Conservation (phyloP, 768 basidiomycete genomes). For the Daedaleopsis nitida region DNA sequence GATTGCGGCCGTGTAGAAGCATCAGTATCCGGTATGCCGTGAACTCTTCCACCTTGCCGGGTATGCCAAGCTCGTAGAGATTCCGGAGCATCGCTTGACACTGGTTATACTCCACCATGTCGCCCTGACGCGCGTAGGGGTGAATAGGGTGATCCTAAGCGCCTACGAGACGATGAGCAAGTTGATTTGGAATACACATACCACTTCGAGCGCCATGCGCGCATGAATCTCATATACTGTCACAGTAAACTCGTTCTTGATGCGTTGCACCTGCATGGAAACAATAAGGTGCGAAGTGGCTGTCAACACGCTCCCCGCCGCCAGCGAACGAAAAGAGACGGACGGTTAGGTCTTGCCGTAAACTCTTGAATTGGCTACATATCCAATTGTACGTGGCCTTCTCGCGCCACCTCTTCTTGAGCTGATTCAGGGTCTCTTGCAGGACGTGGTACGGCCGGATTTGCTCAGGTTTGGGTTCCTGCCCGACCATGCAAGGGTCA, state of each 20-base stretch:
- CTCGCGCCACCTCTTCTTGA: slow-evolving; percentile 88
- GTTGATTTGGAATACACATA: slow-evolving; percentile 38
- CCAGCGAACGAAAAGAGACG: slow-evolving; percentile 36
- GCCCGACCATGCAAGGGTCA: slow-evolving; percentile 6
- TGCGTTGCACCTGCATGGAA: slow-evolving; percentile 83
- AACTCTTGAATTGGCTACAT: slow-evolving; percentile 96
- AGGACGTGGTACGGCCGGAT: slow-evolving; percentile 89
- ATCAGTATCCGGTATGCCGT: slow-evolving; percentile 97
- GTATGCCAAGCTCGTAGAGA: slow-evolving; percentile 91
- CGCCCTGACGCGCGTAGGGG: slow-evolving; percentile 56
- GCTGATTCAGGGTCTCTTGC: slow-evolving; percentile 78
- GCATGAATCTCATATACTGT: slow-evolving; percentile 98
- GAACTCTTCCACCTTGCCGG: slow-evolving; percentile 93
- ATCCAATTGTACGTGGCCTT: slow-evolving; percentile 85
- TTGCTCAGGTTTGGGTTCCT: slow-evolving; percentile 95
- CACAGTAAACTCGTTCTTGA: slow-evolving; percentile 98
- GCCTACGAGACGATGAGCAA: background rate
- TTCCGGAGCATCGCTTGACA: slow-evolving; percentile 90
- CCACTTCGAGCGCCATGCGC: slow-evolving; percentile 92
- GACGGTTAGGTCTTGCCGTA: slow-evolving; percentile 97
- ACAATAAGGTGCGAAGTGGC: slow-evolving; percentile 19
- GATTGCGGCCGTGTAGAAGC: slow-evolving; percentile 90
- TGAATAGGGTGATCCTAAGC: background rate
- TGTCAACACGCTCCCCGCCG: slow-evolving; percentile 10
- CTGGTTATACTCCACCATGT: slow-evolving; percentile 99